Conservation (phyloP, 352 stramenopile genomes). For the Pythium guiyangense region DNA sequence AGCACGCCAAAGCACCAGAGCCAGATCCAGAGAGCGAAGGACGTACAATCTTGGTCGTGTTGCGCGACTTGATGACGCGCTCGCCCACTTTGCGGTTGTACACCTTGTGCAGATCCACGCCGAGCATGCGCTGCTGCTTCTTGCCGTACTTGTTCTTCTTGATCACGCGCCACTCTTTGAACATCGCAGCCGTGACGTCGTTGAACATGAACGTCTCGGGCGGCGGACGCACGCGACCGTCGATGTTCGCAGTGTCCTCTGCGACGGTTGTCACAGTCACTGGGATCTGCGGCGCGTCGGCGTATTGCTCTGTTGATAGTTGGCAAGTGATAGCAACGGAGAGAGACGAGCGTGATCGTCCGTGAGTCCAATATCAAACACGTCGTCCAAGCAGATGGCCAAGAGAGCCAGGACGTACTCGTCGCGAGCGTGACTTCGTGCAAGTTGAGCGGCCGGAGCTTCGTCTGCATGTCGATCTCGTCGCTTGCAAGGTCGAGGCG, state of each 20-base stretch:
- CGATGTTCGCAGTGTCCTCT: conserved; percentile 60
- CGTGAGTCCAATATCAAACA: neutral
- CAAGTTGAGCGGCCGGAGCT: conserved; percentile 77
- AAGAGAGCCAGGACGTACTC: conserved; percentile 37
- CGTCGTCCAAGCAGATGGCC: neutral
- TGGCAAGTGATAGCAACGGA: conserved; percentile 1
- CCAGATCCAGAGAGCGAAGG: too few species aligned
- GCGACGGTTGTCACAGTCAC: conserved; percentile 59
- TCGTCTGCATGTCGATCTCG: conserved; percentile 87
- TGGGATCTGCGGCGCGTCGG: conserved; percentile 72
- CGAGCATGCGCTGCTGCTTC: conserved; percentile 85
- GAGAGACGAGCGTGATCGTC: neutral
- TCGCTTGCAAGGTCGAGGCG: conserved; percentile 77
- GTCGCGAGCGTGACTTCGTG: conserved; percentile 83
- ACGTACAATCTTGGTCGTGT: conserved; percentile 88
- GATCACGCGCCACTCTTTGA: conserved; percentile 89
- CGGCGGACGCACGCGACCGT: conserved; percentile 63
- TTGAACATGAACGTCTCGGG: conserved; percentile 91
- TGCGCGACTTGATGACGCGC: conserved; percentile 85
- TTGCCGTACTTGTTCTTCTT: conserved; percentile 92
- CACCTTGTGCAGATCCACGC: conserved; percentile 86
- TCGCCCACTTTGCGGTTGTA: conserved; percentile 90
- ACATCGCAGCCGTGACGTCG: conserved; percentile 86
- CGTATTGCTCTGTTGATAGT: conserved; percentile 67
- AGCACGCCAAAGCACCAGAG: neutral